A percentile compares a stretch with the other conserved stretches of the same genome.
Evolutionary conservation across 139 green algal genomes (phyloP).

Genomic region (Medakamo hakoo): DNA sequence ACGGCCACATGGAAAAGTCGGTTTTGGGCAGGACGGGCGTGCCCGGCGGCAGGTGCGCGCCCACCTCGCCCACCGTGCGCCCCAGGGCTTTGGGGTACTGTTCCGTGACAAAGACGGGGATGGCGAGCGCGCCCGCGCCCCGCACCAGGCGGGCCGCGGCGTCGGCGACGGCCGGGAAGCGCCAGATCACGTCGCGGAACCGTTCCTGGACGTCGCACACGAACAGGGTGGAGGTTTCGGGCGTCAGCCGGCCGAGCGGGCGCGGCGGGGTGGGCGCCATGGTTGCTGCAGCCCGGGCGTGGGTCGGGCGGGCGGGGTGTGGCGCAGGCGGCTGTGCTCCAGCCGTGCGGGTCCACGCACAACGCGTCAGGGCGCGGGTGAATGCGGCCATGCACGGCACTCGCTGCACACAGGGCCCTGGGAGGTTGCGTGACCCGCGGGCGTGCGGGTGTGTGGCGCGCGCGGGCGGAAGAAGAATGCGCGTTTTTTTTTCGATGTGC

Average conservation of each 20-base stretch:
- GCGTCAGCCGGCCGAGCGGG: constrained; percentile 21
- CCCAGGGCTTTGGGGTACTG: constrained; percentile 73
- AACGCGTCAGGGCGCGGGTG: too few relatives aligned
- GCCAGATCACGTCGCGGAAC: constrained; percentile 43
- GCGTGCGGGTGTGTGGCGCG: not conserved
- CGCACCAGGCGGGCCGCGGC: constrained; percentile 20
- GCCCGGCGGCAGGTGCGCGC: constrained; percentile 21
- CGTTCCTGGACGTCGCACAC: constrained; percentile 66
- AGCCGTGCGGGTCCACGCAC: too few relatives aligned
- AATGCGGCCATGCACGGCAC: too few relatives aligned
- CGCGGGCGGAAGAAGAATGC: not conserved
- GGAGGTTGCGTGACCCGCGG: not conserved
- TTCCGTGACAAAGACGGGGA: constrained; percentile 67
- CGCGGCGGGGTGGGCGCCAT: not conserved
- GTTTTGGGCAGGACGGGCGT: constrained; percentile 22
- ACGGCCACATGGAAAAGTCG: constrained; percentile 31
- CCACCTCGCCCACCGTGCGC: constrained; percentile 45
- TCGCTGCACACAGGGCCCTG: not conserved
- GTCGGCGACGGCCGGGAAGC: constrained; percentile 43
- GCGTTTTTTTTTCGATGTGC: not conserved
- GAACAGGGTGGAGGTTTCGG: constrained; percentile 31
- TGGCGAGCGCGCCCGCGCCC: constrained; percentile 27
- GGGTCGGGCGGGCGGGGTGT: not conserved
- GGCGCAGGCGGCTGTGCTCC: too few relatives aligned
- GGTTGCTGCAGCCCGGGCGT: not conserved